Evolutionary conservation across 108 stramenopile genomes (phyloP), one percentile per base, ranked within the genome.

Genomic region (Cyclotella distinguenda): DNA sequence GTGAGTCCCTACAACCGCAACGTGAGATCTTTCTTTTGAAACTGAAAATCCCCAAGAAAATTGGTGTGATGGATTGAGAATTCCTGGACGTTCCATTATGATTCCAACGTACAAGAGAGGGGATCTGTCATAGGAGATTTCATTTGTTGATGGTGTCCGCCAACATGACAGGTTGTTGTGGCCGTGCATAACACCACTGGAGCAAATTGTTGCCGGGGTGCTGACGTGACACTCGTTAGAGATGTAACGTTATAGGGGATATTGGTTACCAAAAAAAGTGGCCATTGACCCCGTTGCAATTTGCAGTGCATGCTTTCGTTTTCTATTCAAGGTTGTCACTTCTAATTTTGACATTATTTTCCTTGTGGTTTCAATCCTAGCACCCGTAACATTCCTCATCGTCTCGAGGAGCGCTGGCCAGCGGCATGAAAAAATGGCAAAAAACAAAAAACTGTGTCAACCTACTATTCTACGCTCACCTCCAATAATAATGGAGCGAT

Each of bases 21-120:
- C 74, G 35, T 62, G 46, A 16, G 51, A 3, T 15, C 27, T 49
- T 56, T 75, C 60, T 60, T 75, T 67, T 35, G 48, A 30, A 16
- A 75, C 43, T 12, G 50, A 48, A 9, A 75, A 39, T 1, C 74
- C 74, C 74, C 74, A 75, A 25, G 74, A 67, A 57, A 51, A 64
- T 25, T 49, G 28, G 19, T 46, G 27, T 45, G 43, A 6, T 6
- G 31, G 25, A 22, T 56, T 23, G 12, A 15, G 13, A 0, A 3
- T 19, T 23, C n/a, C 23, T 7, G 66, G 61, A 3, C 66, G 51
- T n/a, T 63, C 49, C 54, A 75, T 22, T 22, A 54, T 48, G n/a
- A 75, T 55, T 21, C 54, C 66, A 6, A 75, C 60, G 26, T 55
- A 60, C 15, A 61, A 34, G 19, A 63, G 40, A 2, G 70, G 44